Base-by-base conservation (phyloP, 148 eudicot genomes). In the Suaeda aralocaspica region DNA sequence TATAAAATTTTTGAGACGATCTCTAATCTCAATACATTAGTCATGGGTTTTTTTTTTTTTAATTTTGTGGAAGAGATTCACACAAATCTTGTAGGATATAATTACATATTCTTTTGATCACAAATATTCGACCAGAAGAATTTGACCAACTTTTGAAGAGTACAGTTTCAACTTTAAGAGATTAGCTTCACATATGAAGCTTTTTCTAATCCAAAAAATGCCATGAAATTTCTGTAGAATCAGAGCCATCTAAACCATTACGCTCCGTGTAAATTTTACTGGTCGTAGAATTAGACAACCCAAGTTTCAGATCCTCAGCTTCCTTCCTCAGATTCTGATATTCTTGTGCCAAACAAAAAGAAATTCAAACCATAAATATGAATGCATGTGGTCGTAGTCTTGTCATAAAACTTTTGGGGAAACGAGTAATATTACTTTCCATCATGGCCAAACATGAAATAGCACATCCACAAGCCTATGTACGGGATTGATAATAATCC, bases 281-380 rank as follows among this genome's bases (percentile, higher is more conserved):
- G 6, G 42, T 19, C n/a, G n/a, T n/a, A 22, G 80, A 68, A 70
- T 64, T 57, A 29, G 79, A 77, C 72, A 82, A 26, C 63, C 68
- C 26, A 15, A 64, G 46, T 76, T 75, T 82, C 71, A 89, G 72
- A 78, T 74, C 72, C 65, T 85, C 85, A n/a, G 77, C 76, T 78
- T 89, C 92, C 72, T 79, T 79, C 29, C 46, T 77, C 67, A 89
- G 79, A 64, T 51, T 77, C 72, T 70, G 72, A 80, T 87, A 81
- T 70, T 84, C 84, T 64, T 83, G 92, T 89, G 89, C 64, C 66
- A 46, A 21, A 67, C 4, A 26, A 34, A 8, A 8, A 2, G 30
- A 29, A 12, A 41, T 28, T 14, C 1, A 2, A n/a, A n/a, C n/a
- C n/a, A n/a, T n/a, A n/a, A n/a, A n/a, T n/a, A n/a, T n/a, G n/a